A percentile compares a stretch with the other conserved stretches of the same genome.
Conservation (phyloP, 768 basidiomycete genomes). For the Pholiota microspora region DNA sequence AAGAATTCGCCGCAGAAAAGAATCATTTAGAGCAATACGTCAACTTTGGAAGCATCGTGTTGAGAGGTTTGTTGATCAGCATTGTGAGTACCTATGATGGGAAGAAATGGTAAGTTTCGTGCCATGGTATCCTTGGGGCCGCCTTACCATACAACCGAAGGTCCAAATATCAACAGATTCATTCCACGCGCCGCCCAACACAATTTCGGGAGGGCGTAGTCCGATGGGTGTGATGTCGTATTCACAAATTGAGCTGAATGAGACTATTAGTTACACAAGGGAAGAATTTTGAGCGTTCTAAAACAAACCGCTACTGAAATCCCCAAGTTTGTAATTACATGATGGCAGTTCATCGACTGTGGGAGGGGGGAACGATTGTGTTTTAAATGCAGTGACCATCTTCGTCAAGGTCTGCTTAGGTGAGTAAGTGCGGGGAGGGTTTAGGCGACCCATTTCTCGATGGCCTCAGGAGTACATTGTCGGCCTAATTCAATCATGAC, state of each 20-base stretch:
- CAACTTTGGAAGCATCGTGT: slow-evolving; percentile 6
- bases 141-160: slow-evolving; percentile 22
- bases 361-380: background rate
- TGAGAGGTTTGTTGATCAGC: background rate
- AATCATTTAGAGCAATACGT: slow-evolving; percentile 13
- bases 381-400: background rate
- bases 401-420: no score
- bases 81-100: no score
- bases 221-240: background rate
- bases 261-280: background rate
- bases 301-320: background rate
- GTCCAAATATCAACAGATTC: slow-evolving; percentile 27
- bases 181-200: slow-evolving; percentile 22
- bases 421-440: background rate
- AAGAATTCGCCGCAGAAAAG: slow-evolving; percentile 13
- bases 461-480: background rate
- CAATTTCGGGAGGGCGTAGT: slow-evolving; percentile 14
- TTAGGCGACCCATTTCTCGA: background rate
- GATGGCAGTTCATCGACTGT: background rate
- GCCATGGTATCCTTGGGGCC: background rate
- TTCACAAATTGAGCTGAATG: background rate
- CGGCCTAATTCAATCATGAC: background rate
- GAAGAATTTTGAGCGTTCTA: background rate
- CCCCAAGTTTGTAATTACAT: background rate
- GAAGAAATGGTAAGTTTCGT: background rate